Evolutionary conservation across 768 basidiomycete genomes (phyloP).

Genomic region (Mycena metata): DNA sequence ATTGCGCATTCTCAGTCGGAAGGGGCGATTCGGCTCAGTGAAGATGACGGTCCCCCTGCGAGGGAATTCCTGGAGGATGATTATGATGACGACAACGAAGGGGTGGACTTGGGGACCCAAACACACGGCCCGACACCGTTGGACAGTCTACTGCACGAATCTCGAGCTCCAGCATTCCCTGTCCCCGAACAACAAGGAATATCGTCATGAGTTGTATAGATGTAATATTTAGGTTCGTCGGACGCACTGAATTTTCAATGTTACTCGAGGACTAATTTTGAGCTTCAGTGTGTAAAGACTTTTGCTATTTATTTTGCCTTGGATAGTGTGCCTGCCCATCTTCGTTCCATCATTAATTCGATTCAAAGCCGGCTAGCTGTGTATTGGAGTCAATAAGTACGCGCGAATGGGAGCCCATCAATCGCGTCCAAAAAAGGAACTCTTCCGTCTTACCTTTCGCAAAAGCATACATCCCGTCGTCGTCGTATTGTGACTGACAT

Average conservation of each 20-base stretch:
- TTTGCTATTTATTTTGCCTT: too few species aligned
- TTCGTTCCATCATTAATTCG: too few species aligned
- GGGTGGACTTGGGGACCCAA: conserved; percentile 26
- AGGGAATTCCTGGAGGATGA: conserved; percentile 73
- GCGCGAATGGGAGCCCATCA: too few species aligned
- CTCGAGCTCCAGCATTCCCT: neutral
- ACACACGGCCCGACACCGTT: conserved; percentile 2
- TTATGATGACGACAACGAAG: conserved; percentile 64
- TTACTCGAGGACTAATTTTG: neutral
- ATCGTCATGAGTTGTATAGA: conserved; percentile 1
- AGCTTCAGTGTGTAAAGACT: neutral
- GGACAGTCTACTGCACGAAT: conserved; percentile 1
- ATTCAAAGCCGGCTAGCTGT: too few species aligned
- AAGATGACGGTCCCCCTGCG: conserved; percentile 82
- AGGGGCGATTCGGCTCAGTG: conserved; percentile 75
- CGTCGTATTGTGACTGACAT: too few species aligned
- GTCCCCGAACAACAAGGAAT: neutral
- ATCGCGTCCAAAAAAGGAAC: too few species aligned
- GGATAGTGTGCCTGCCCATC: too few species aligned
- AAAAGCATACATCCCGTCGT: too few species aligned
- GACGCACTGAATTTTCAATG: too few species aligned
- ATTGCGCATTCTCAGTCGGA: conserved; percentile 61
- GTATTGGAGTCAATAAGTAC: too few species aligned
- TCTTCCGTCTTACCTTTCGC: too few species aligned
- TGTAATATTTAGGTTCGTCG: conserved; percentile 11